These are phyloP conservation scores for Lipomyces yamadae DNA, from an alignment of 805 yeast species.

Conservation along the genomic window DNA sequence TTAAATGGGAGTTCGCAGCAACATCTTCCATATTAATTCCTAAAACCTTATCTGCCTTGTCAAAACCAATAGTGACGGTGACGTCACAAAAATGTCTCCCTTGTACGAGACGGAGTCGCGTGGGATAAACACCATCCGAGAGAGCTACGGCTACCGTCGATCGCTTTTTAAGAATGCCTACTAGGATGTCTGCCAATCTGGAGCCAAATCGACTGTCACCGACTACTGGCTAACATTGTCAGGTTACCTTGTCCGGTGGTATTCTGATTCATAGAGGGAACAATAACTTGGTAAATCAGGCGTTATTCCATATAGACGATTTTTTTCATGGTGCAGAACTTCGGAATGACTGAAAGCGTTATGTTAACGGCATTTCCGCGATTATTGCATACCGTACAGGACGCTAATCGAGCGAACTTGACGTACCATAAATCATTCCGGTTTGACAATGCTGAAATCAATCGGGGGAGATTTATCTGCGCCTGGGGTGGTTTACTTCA, in stretches of 20 bases:
- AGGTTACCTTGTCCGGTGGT: no score
- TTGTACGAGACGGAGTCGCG: no score
- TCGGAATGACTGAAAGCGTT: not conserved
- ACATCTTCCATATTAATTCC: no score
- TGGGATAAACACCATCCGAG: no score
- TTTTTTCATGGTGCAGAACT: not conserved
- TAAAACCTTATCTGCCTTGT: no score
- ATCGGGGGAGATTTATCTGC: constrained; percentile 1
- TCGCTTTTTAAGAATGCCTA: no score
- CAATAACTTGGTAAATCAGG: not conserved
- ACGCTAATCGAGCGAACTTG: not conserved
- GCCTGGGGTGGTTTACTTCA: constrained; percentile 18
- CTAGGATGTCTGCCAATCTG: no score
- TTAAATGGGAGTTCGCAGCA: no score
- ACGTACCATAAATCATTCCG: not conserved
- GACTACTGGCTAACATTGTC: not conserved
- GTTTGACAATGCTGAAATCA: not conserved
- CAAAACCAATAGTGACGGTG: no score
- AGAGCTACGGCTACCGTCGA: no score
- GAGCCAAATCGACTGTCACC: not conserved
- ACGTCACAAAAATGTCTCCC: no score
- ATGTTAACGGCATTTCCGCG: constrained; percentile 8
- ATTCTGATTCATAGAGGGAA: not conserved
- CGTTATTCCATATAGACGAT: not conserved
- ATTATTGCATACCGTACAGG: not conserved